A percentile compares a stretch with the other conserved stretches of the same genome.
Evolutionary conservation across 2,329 filamentous ascomycete species (phyloP).

Genomic region (Ophiostoma fasciatum): DNA sequence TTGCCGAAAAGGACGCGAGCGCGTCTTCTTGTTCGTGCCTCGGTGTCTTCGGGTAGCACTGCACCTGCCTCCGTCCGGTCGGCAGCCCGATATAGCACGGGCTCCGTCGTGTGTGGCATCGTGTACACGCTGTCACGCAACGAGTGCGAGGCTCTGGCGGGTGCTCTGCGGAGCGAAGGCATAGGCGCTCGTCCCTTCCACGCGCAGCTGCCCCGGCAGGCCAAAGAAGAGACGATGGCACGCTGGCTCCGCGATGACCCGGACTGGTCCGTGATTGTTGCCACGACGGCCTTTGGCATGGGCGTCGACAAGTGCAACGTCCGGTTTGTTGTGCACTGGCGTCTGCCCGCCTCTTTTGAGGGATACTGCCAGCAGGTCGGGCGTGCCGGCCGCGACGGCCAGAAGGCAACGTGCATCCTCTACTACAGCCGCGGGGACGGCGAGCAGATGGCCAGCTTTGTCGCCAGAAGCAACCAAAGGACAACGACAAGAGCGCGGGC

Average conservation of each 20-base stretch:
- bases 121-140: constrained; percentile 65
- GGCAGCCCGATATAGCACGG: too few species aligned
- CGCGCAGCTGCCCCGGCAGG: constrained; percentile 49
- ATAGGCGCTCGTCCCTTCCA: constrained; percentile 64
- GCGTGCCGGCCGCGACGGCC: constrained; percentile 77
- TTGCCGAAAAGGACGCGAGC: constrained; percentile 24
- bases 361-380: constrained; percentile 95
- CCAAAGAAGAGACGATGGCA: constrained; percentile 55
- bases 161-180: constrained; percentile 48
- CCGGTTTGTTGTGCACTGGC: constrained; percentile 90
- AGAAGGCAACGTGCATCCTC: constrained; percentile 72
- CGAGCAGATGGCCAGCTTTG: constrained; percentile 51
- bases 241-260: constrained; percentile 59
- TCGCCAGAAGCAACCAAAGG: constrained; percentile 16
- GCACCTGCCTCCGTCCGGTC: too few species aligned
- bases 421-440: constrained; percentile 85
- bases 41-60: too few species aligned
- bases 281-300: constrained; percentile 95
- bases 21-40: constrained; percentile 38
- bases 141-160: constrained; percentile 58
- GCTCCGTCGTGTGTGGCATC: constrained; percentile 64
- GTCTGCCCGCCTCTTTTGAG: constrained; percentile 84
- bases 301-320: constrained; percentile 94
- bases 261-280: constrained; percentile 83
- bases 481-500: too few species aligned